phyloP scores from a whole-genome alignment of 2,329 filamentous ascomycete genomes.

The Chaetomium strumarium region DNA sequence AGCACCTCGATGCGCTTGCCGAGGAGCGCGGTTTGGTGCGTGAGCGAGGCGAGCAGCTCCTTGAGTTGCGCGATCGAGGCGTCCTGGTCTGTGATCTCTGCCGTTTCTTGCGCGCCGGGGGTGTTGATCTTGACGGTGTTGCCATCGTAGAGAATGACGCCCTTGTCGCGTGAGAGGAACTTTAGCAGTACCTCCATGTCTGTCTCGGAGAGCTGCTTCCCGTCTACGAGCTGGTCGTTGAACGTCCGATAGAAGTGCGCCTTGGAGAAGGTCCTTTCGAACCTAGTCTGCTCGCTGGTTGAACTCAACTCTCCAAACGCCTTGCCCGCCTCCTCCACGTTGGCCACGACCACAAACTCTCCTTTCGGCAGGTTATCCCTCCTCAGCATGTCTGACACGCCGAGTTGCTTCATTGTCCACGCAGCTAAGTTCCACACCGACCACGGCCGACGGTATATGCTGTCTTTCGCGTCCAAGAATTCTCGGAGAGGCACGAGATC shows the following conservation, averaged over 20 bases:
- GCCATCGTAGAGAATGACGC: slow-evolving; percentile 52
- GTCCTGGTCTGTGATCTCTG: slow-evolving; percentile 68
- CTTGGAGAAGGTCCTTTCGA: slow-evolving; percentile 64
- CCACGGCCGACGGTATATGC: slow-evolving; percentile 59
- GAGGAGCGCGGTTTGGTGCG: slow-evolving; percentile 64
- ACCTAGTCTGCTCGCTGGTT: slow-evolving; percentile 44
- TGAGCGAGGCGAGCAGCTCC: slow-evolving; percentile 67
- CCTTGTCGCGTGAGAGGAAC: slow-evolving; percentile 64
- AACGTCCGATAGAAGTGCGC: slow-evolving; percentile 58
- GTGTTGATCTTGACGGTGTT: slow-evolving; percentile 69
- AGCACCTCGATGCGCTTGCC: slow-evolving; percentile 62
- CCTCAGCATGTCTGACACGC: slow-evolving; percentile 45
- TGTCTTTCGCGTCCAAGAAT: slow-evolving; percentile 61
- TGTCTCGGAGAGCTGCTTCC: slow-evolving; percentile 48
- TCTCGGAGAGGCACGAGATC: slow-evolving; percentile 65
- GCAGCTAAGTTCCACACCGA: slow-evolving; percentile 66
- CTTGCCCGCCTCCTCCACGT: slow-evolving; percentile 54
- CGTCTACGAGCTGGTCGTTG: slow-evolving; percentile 44
- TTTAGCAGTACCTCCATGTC: slow-evolving; percentile 66
- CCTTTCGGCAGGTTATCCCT: slow-evolving; percentile 54
- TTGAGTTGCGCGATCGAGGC: slow-evolving; percentile 77
- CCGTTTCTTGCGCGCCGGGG: slow-evolving; percentile 36
- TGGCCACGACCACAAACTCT: slow-evolving; percentile 60
- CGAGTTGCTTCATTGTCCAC: slow-evolving; percentile 70
- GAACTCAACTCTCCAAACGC: slow-evolving; percentile 44